A percentile compares a stretch with the other conserved stretches of the same genome.
These are phyloP conservation scores for Colletotrichum sp. DNA, from an alignment of 2,329 filamentous ascomycete genomes.

Conservation along the genomic window DNA sequence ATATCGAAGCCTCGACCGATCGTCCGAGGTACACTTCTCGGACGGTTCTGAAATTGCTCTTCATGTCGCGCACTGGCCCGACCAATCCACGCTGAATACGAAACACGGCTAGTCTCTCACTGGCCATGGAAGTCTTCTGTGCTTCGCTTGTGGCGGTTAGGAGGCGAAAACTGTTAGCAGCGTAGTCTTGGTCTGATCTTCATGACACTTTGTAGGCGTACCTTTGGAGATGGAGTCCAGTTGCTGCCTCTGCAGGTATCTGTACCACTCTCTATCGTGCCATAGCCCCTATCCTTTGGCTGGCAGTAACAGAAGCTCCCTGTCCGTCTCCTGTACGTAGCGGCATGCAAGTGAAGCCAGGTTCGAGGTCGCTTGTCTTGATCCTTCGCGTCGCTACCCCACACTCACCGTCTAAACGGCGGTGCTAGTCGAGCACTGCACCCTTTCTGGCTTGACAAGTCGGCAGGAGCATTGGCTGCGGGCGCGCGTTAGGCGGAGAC, in stretches of 20 bases:
- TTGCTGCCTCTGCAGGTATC: background rate
- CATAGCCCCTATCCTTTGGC: background rate
- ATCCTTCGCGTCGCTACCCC: constrained; percentile 8
- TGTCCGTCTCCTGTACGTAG: background rate
- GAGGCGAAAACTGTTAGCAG: background rate
- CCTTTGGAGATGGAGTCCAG: background rate
- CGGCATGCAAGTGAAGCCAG: background rate
- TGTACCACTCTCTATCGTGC: background rate
- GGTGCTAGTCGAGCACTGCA: background rate
- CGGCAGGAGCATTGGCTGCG: background rate
- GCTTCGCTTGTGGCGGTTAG: background rate
- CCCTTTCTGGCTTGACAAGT: background rate
- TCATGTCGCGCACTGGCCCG: background rate
- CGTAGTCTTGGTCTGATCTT: background rate
- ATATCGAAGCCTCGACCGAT: background rate
- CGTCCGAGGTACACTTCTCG: background rate
- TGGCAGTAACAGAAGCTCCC: background rate
- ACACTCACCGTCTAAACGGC: background rate
- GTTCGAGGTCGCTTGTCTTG: background rate
- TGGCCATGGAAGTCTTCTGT: background rate
- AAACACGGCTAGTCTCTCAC: background rate
- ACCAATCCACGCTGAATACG: background rate
- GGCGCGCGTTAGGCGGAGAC: background rate
- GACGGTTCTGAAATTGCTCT: background rate
- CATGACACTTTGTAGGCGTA: background rate